Evolutionary conservation across 768 basidiomycete species (phyloP), one percentile per base, ranked within the genome.

Genomic region (Asterophora parasitica): DNA sequence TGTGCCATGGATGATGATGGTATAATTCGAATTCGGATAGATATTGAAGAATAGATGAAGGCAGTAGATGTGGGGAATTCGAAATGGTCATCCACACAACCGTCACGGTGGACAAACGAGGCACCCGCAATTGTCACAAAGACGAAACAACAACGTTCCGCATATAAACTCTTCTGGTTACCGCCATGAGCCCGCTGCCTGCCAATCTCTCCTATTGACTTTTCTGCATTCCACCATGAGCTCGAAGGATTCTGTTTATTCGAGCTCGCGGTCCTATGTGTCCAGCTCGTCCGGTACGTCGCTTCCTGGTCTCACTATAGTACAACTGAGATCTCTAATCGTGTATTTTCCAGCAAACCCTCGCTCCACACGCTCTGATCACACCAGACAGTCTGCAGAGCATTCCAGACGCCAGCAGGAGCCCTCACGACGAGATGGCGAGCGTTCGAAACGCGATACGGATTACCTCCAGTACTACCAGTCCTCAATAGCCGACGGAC

Each of bases 401-500:
- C 48, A 51, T 35, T 49, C 50, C 10, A 52, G 33, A 46, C 46
- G 45, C 17, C 43, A 51, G 3, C 34, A 27, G 38, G 45, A 43
- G n/a, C 28, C 33, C 15, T 41, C 53, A 4, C 32, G 47, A 40
- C 36, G n/a, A 17, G 28, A 42, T 11, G 26, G 19, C 11, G 50
- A 55, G 20, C 34, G 28, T 7, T 52, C 58, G 16, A 51, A 50
- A 42, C 46, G 49, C 33, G 58, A 59, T 36, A 51, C 53, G 3
- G 55, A 58, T 23, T 46, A 46, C 33, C 31, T 52, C 30, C 39
- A 54, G 30, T 77, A 79, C 60, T 82, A 81, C 66, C 73, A 79
- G 57, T 79, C 81, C 7, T 66, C 77, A 48, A 66, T 76, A 47
- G 73, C 80, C 20, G 67, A 66, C 51, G 62, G 58, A 23, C 60